Base-by-base conservation (phyloP, 352 stramenopile genomes). In the Phytophthora fragariaefolia region DNA sequence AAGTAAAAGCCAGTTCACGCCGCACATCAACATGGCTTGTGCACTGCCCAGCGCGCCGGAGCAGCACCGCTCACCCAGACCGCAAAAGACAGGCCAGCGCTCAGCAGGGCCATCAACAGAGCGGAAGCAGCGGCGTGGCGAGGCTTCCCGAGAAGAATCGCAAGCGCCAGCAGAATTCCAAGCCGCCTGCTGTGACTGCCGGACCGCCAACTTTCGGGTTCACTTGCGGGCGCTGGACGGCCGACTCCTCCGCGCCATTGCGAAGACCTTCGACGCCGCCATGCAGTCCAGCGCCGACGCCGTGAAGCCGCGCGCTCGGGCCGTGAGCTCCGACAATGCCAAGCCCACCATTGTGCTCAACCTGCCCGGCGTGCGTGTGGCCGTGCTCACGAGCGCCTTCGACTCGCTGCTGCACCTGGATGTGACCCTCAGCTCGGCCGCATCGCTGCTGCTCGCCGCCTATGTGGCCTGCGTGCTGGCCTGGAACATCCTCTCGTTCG, bases 291-390 rank as follows among this genome's bases (percentile, higher is more conserved):
- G 17, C 23, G 17, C 59, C n/a, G 43, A 69, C 49, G 56, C 40
- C 45, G 64, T 68, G 23, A 76, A 76, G 42, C 28, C 42, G 26
- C 66, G 58, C 17, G 43, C 42, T 22, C 69, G 58, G 0, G 30
- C 63, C 34, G 48, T 63, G 47, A 76, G 58, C 48, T 71, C 62
- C 46, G 68, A 74, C 32, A 55, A 70, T 3, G 24, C 45, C 52
- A 78, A 67, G 22, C 75, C 79, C 17, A 82, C 73, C 45, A 70
- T 92, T 50, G 80, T 91, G 56, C 71, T 92, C 50, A 77, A 87
- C 47, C 79, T 92, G 55, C 80, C 85, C 18, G 84, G 82, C 56
- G 76, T 91, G 46, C 80, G 72, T 36, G 51, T 79, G n/a, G 64
- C 75, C 13, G 61, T 85, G 32, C 58, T 85, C 13, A 68, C 77